Evolutionary conservation across 257 asterid genomes (phyloP).

Genomic region (Nicotiana sylvestris): DNA sequence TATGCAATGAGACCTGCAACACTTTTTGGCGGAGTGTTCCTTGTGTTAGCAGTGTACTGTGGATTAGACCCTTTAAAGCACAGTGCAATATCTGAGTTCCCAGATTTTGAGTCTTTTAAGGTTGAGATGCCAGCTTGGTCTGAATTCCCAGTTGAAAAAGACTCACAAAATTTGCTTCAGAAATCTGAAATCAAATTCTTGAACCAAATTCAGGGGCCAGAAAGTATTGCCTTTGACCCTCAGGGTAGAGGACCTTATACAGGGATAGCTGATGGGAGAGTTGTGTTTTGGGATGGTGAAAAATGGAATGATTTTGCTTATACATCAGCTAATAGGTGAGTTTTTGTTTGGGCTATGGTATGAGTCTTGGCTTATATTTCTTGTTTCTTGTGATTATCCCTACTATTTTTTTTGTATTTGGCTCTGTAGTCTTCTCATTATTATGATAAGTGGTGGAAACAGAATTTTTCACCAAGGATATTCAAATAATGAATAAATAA

Average conservation of each 20-base stretch:
- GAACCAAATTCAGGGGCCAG: conserved; percentile 83
- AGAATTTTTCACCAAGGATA: too few relatives aligned
- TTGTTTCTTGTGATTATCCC: neutral
- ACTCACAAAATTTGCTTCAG: conserved; percentile 58
- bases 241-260: conserved; percentile 90
- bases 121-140: conserved; percentile 77
- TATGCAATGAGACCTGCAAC: conserved; percentile 4
- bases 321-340: conserved; percentile 86
- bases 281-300: conserved; percentile 78
- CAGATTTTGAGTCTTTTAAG: conserved; percentile 53
- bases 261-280: conserved; percentile 89
- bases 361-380: neutral
- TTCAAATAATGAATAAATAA: too few relatives aligned
- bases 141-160: conserved; percentile 53
- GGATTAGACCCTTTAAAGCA: conserved; percentile 80
- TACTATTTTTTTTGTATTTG: neutral
- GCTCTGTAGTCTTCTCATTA: neutral
- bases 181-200: conserved; percentile 76
- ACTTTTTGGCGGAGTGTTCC: conserved; percentile 39
- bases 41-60: conserved; percentile 71
- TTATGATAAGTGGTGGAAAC: neutral
- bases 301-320: conserved; percentile 78
- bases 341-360: neutral
- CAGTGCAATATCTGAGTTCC: conserved; percentile 59
- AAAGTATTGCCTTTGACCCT: conserved; percentile 81